Evolutionary conservation across 140 eudicot species (phyloP).

Genomic region (Senecio squalidus): DNA sequence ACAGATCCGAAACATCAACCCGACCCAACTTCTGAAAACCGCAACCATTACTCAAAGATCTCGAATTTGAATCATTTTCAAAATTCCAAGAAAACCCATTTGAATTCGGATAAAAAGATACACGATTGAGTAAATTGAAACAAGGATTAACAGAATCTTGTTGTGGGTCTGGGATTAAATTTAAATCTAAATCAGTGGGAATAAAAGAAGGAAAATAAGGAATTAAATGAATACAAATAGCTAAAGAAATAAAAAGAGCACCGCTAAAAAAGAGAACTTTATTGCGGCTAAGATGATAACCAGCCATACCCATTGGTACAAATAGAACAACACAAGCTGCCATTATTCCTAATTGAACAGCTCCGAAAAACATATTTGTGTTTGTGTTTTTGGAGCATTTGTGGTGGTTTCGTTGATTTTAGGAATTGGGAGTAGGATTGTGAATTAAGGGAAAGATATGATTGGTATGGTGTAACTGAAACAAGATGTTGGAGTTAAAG

Average conservation of each 20-base stretch:
- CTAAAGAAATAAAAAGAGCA: constrained; percentile 81
- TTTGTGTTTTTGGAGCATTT: not conserved
- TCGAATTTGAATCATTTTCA: constrained; percentile 24
- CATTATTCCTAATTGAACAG: constrained; percentile 84
- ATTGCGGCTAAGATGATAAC: constrained; percentile 95
- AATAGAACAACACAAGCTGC: constrained; percentile 85
- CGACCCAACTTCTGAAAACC: constrained; percentile 59
- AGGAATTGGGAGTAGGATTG: not conserved
- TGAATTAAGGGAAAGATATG: constrained; percentile 2
- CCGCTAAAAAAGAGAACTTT: constrained; percentile 90
- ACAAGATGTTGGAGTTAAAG: not conserved
- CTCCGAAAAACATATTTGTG: constrained; percentile 60
- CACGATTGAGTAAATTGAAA: constrained; percentile 41
- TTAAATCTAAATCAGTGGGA: not conserved
- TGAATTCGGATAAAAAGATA: constrained; percentile 21
- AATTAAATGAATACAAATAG: constrained; percentile 79
- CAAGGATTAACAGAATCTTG: constrained; percentile 35
- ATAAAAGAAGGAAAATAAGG: constrained; percentile 71
- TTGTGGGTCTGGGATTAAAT: not conserved
- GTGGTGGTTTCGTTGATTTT: not conserved
- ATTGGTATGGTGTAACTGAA: constrained; percentile 12
- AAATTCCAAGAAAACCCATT: constrained; percentile 55
- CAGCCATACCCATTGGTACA: constrained; percentile 98
- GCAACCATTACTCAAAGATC: constrained; percentile 22
- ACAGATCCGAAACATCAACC: constrained; percentile 69